These are phyloP conservation scores for Sungouiella thailandica DNA, from an alignment of 805 yeast species.

Conservation along the genomic window DNA sequence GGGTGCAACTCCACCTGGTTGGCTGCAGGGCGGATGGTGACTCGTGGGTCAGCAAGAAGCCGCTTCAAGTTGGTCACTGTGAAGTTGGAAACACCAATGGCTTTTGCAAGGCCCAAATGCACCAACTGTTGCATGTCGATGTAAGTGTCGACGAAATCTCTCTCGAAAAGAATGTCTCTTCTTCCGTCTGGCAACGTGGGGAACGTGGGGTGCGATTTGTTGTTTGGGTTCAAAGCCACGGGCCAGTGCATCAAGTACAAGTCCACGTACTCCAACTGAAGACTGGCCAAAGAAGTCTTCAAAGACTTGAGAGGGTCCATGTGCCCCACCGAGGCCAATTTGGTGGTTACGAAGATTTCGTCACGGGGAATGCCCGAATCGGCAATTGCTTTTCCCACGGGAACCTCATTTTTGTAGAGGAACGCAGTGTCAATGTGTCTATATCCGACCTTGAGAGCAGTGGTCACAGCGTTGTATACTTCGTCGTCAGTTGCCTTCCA, in stretches of 20 bases:
- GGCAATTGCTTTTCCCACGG: conserved; percentile 13
- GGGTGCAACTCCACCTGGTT: conserved; percentile 81
- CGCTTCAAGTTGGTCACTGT: conserved; percentile 47
- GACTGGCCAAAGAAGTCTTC: conserved; percentile 52
- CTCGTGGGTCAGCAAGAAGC: conserved; percentile 45
- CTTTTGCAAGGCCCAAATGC: conserved; percentile 46
- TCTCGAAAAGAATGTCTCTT: conserved; percentile 27
- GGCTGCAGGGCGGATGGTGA: conserved; percentile 56
- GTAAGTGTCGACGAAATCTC: conserved; percentile 54
- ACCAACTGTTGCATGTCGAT: conserved; percentile 57
- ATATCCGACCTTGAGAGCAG: conserved; percentile 45
- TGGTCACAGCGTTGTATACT: conserved; percentile 52
- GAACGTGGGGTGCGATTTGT: conserved; percentile 26
- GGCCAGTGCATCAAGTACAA: conserved; percentile 85
- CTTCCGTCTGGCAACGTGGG: conserved; percentile 34
- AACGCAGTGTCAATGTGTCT: conserved; percentile 16
- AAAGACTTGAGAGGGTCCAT: conserved; percentile 49
- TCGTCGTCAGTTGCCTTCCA: conserved; percentile 56
- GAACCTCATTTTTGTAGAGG: conserved; percentile 12
- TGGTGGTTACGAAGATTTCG: conserved; percentile 67
- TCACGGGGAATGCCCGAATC: conserved; percentile 41
- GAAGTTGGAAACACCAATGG: conserved; percentile 77
- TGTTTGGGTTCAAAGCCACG: conserved; percentile 44
- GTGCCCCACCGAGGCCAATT: conserved; percentile 57
- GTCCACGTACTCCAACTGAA: conserved; percentile 74